These are phyloP conservation scores for Chytriomyces sp. DNA, from an alignment of 192 early-diverging fungal genomes.

Conservation along the genomic window DNA sequence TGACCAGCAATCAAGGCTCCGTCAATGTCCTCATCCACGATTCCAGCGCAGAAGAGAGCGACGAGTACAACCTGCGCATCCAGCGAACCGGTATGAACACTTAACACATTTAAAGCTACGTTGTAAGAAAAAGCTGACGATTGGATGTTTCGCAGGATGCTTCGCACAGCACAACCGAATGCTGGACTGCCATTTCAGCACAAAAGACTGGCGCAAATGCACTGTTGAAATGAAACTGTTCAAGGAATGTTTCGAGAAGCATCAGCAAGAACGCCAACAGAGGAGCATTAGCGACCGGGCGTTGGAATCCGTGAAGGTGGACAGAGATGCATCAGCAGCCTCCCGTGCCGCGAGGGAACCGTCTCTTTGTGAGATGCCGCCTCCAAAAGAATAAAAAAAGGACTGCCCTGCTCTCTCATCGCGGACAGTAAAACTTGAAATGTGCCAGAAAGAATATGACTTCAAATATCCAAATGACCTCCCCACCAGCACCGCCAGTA, in stretches of 20 bases:
- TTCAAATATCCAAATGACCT: neutral
- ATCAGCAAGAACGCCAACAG: conserved; percentile 30
- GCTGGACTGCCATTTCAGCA: conserved; percentile 83
- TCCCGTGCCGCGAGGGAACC: neutral
- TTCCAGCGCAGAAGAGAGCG: neutral
- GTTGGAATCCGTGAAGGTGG: conserved; percentile 3
- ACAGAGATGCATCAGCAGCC: neutral
- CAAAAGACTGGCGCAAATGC: conserved; percentile 88
- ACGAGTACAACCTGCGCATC: conserved; percentile 24
- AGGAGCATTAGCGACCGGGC: conserved; percentile 11
- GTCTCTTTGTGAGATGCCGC: neutral
- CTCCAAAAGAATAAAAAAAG: neutral
- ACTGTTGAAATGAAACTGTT: conserved; percentile 78
- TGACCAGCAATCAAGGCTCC: too few relatives aligned
- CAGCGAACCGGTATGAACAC: conserved; percentile 2
- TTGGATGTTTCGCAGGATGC: conserved; percentile 67
- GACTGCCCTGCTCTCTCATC: too few relatives aligned
- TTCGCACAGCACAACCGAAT: conserved; percentile 78
- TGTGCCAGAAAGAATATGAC: neutral
- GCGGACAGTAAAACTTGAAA: neutral
- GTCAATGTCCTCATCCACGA: neutral
- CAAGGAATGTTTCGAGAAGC: conserved; percentile 66
- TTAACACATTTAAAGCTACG: neutral
- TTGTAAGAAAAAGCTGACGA: too few relatives aligned
- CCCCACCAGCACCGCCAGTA: neutral